Conservation (phyloP, 2,329 filamentous ascomycete species). For the Arthrobotrys megalospora region DNA sequence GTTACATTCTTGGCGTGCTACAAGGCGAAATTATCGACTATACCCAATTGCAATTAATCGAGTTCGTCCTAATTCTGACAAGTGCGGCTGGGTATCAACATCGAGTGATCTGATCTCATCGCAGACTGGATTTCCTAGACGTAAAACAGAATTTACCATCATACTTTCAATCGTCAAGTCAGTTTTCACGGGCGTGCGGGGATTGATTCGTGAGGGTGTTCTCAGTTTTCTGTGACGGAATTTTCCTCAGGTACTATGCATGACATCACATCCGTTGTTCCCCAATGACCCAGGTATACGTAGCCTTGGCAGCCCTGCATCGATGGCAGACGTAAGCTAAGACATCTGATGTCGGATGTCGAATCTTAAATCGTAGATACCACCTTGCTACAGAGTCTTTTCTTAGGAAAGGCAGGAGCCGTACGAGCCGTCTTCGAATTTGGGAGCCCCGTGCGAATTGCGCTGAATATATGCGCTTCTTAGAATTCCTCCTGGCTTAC, state of each 20-base stretch:
- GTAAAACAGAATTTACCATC: no score
- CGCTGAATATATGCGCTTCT: not conserved
- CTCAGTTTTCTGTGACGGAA: constrained; percentile 6
- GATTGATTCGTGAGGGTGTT: not conserved
- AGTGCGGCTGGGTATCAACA: no score
- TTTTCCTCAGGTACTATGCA: constrained; percentile 5
- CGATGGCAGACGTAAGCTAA: constrained; percentile 25
- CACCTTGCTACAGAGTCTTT: not conserved
- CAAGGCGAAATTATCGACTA: no score
- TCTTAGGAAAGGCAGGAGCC: not conserved
- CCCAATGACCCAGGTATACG: not conserved
- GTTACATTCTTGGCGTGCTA: no score
- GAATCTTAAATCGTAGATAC: not conserved
- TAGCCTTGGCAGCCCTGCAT: constrained; percentile 16
- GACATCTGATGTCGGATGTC: constrained; percentile 16
- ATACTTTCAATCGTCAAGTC: no score
- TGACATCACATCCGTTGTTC: constrained; percentile 13
- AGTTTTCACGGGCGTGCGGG: no score
- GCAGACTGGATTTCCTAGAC: no score
- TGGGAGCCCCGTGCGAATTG: not conserved
- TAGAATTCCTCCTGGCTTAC: not conserved
- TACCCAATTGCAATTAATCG: no score
- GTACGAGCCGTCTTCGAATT: constrained; percentile 5
- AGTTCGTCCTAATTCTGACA: no score
- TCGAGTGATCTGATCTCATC: no score